phyloP scores from a whole-genome alignment of 2,329 filamentous ascomycete species.

The Fusarium vanettenii region DNA sequence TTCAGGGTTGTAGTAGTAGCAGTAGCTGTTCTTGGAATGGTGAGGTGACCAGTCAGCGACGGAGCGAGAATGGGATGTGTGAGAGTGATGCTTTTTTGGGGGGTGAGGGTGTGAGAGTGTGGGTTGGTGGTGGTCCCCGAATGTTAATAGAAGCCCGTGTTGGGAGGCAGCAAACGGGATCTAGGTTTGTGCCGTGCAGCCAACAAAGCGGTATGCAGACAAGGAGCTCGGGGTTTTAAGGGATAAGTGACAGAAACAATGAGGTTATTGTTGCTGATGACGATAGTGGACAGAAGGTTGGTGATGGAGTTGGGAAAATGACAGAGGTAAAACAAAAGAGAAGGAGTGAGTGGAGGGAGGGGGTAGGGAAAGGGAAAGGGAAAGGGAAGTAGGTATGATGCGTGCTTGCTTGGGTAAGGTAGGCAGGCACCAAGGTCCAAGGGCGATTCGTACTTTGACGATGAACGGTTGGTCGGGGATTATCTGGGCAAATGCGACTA shows the following conservation, averaged over 20 bases:
- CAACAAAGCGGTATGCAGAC: constrained; percentile 10
- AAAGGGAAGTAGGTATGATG: constrained; percentile 28
- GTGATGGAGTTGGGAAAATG: not conserved
- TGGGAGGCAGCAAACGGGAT: constrained; percentile 4
- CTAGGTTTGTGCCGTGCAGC: constrained; percentile 8
- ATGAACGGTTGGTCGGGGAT: constrained; percentile 28
- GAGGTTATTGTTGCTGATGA: not conserved
- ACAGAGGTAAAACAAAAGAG: constrained; percentile 19
- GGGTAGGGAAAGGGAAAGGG: not conserved
- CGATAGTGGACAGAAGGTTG: not conserved
- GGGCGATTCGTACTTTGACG: constrained; percentile 16
- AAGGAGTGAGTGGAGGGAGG: not conserved
- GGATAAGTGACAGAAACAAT: constrained; percentile 3
- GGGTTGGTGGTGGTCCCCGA: constrained; percentile 22
- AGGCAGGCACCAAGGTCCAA: not conserved
- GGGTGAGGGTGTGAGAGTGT: constrained; percentile 33
- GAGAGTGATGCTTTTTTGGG: constrained; percentile 23
- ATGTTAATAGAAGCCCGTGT: constrained; percentile 21
- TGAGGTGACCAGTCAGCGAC: constrained; percentile 43
- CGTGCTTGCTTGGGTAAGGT: not conserved
- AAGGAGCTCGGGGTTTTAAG: constrained; percentile 4
- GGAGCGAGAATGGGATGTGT: constrained; percentile 32
- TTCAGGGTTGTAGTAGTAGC: constrained; percentile 27
- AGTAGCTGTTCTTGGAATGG: constrained; percentile 45
- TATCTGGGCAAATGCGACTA: constrained; percentile 18